Base-by-base conservation (phyloP, 2,329 filamentous ascomycete genomes). In the Aspergillus floridensis region DNA sequence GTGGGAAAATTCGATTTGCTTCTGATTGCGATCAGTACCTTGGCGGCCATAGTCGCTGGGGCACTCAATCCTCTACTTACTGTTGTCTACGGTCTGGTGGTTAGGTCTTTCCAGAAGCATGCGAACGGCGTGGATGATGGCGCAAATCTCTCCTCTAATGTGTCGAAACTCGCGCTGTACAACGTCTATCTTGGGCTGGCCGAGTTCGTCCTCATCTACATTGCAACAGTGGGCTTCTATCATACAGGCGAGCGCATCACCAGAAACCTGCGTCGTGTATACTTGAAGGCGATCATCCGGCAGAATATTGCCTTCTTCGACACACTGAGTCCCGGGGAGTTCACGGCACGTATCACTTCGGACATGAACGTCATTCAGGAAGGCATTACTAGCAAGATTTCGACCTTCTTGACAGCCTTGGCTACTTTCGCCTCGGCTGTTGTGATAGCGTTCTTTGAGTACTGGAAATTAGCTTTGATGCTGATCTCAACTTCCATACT, bases 241-340 rank as follows among this genome's bases (percentile, higher is more conserved):
- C 62, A 67, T 32, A 59, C 68, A 21, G 65, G 65, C 35, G 66
- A 63, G 38, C 65, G 68, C 29, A 69, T 66, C 11, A 67, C 68
- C 6, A 57, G 64, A 49, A 41, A 60, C 16, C 53, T 69, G 14
- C 61, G 69, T 19, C 58, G 58, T 47, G 63, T 59, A 16, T 71
- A 70, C 55, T 63, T 72, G 49, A 63, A 65, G 31, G 57, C 59
- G 16, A 68, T 69, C 10, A 60, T 72, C 2, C 66, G 68, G 8
- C 67, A 69, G 51, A 67, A 71, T 19, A 59, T 70, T 24, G 65
- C 62, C 59, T 63, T 66, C 57, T 70, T 70, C 46, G 68, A 70
- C 56, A 61, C 63, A 11, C 49, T 56, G 16, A 44, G 38, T 19
- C 38, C 38, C 16, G 38, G 38, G 16, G 38, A 44, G 16, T 12